Conservation (phyloP, 345 rosid genomes). For the Corchorus capsularis region DNA sequence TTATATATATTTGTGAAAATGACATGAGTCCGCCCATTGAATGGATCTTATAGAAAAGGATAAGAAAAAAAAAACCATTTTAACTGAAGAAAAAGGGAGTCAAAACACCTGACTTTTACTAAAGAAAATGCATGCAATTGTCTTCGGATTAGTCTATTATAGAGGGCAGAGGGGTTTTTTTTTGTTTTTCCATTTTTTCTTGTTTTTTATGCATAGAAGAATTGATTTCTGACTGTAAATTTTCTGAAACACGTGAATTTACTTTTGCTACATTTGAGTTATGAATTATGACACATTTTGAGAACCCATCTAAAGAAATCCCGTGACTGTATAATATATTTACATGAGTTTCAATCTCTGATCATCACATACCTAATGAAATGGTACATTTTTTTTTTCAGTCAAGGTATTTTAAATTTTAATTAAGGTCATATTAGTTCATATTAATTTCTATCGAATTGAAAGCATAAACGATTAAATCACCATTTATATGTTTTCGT, state of each 20-base stretch:
- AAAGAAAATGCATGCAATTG: neutral
- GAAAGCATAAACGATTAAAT: no score
- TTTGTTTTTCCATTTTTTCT: slow-evolving; percentile 4
- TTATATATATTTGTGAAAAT: neutral
- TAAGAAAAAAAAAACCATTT: no score
- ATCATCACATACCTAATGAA: neutral
- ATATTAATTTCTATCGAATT: no score
- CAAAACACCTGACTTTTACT: neutral
- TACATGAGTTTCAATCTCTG: neutral
- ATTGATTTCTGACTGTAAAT: neutral
- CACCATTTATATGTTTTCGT: no score
- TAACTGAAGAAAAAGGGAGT: neutral
- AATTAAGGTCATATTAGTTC: no score
- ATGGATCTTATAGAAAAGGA: neutral
- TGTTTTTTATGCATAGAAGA: neutral
- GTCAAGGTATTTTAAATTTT: no score
- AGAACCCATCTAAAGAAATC: slow-evolving; percentile 11
- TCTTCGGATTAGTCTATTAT: neutral
- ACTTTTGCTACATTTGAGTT: neutral
- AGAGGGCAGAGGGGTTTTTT: neutral
- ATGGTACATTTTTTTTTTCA: neutral
- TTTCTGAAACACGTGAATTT: slow-evolving; percentile 17
- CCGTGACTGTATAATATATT: slow-evolving; percentile 19
- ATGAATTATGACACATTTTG: neutral
- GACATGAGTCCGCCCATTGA: neutral